Conservation (phyloP, 371 early-diverging fungal genomes). For the Mycotypha africana region DNA sequence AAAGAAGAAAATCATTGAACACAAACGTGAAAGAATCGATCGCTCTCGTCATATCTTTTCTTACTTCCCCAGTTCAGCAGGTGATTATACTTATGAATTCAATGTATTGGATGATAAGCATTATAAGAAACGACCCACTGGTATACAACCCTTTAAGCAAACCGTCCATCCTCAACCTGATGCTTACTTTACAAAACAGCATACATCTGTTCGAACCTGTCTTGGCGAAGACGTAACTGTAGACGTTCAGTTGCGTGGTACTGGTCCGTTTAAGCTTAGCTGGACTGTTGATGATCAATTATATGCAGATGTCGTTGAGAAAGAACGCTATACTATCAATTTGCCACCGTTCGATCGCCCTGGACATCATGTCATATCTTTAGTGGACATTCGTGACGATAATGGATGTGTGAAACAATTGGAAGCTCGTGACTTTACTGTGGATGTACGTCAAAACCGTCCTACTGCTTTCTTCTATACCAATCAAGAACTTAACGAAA, state of each 20-base stretch:
- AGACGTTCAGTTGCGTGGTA: constrained; percentile 35
- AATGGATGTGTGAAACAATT: constrained; percentile 41
- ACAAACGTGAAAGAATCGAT: constrained; percentile 24
- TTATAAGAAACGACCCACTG: constrained; percentile 31
- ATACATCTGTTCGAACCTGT: constrained; percentile 29
- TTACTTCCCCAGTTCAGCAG: constrained; percentile 36
- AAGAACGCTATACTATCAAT: constrained; percentile 23
- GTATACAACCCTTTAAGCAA: constrained; percentile 28
- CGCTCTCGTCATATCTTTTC: constrained; percentile 38
- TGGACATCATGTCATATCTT: constrained; percentile 37
- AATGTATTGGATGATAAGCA: constrained; percentile 28
- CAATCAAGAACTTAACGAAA: background rate
- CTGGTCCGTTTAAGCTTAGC: constrained; percentile 28
- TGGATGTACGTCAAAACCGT: constrained; percentile 44
- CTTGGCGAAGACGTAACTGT: constrained; percentile 31
- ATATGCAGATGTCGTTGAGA: constrained; percentile 22
- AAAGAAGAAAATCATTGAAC: constrained; percentile 20
- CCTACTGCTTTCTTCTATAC: constrained; percentile 43
- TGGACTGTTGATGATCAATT: constrained; percentile 31
- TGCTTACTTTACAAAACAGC: constrained; percentile 27
- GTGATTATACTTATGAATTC: constrained; percentile 43
- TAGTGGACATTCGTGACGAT: constrained; percentile 37
- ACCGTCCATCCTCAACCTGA: constrained; percentile 48
- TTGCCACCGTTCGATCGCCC: constrained; percentile 33
- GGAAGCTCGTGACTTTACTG: constrained; percentile 36